phyloP scores from a whole-genome alignment of 106 monocot species.

The Dendrobium catenatum region DNA sequence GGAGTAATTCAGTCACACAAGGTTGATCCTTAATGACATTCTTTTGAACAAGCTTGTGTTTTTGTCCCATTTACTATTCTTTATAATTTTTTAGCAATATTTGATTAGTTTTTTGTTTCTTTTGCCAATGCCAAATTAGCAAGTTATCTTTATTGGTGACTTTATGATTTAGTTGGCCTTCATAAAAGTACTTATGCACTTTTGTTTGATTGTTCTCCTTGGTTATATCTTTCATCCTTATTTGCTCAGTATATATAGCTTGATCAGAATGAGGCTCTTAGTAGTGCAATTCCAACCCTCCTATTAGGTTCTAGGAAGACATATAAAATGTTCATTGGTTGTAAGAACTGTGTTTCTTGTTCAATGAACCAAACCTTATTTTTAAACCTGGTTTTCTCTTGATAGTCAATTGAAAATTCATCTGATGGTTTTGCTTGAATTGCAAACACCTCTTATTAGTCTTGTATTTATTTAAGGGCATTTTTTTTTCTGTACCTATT shows the following conservation, averaged over 20 bases:
- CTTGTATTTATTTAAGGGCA: too few species aligned
- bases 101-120: not conserved
- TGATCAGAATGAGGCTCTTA: not conserved
- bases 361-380: too few species aligned
- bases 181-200: not conserved
- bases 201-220: not conserved
- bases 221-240: not conserved
- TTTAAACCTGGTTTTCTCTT: too few species aligned
- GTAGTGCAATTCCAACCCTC: too few species aligned
- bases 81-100: not conserved
- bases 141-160: not conserved
- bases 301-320: too few species aligned
- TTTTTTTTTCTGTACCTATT: too few species aligned
- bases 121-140: not conserved
- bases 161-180: not conserved
- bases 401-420: too few species aligned
- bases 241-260: not conserved
- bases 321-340: too few species aligned
- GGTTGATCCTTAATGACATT: constrained; percentile 28
- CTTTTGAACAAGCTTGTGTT: not conserved
- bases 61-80: not conserved
- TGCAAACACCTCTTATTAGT: too few species aligned
- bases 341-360: too few species aligned
- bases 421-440: too few species aligned
- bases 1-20: constrained; percentile 78